A percentile compares a stretch with the other conserved stretches of the same genome.
Conservation (phyloP, 441 rosid genomes). For the Omphalea diandra region DNA sequence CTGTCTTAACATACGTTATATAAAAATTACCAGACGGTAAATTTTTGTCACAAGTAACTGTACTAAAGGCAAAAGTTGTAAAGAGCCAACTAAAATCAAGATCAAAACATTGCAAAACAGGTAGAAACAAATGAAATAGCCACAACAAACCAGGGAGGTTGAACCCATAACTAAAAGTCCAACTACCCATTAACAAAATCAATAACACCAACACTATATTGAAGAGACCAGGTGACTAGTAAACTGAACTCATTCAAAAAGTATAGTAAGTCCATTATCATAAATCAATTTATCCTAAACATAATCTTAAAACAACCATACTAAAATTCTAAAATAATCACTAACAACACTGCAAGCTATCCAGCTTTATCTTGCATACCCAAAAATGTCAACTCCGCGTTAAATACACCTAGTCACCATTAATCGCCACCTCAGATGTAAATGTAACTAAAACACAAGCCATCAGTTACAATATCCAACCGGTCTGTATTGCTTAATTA, state of each 20-base stretch:
- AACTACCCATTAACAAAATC: no score
- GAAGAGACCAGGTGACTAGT: not conserved
- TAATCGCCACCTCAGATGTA: not conserved
- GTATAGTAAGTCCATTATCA: not conserved
- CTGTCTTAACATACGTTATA: not conserved
- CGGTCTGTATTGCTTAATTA: not conserved
- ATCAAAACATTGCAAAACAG: not conserved
- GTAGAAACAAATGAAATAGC: not conserved
- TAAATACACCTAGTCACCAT: no score
- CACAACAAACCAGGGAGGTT: not conserved
- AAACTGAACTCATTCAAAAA: not conserved
- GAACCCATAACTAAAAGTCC: not conserved
- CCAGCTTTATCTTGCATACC: not conserved
- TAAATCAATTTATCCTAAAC: not conserved
- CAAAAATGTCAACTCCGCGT: not conserved
- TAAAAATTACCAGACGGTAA: not conserved
- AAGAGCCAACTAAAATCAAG: not conserved
- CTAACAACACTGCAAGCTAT: not conserved
- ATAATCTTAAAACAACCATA: not conserved
- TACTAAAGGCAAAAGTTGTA: not conserved
- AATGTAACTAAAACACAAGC: no score
- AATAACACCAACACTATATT: not conserved
- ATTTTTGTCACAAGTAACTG: not conserved
- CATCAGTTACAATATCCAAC: not conserved
- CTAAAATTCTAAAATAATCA: not conserved